Evolutionary conservation across 73 alveolate species (phyloP).

Genomic region (Blepharisma japonicum): DNA sequence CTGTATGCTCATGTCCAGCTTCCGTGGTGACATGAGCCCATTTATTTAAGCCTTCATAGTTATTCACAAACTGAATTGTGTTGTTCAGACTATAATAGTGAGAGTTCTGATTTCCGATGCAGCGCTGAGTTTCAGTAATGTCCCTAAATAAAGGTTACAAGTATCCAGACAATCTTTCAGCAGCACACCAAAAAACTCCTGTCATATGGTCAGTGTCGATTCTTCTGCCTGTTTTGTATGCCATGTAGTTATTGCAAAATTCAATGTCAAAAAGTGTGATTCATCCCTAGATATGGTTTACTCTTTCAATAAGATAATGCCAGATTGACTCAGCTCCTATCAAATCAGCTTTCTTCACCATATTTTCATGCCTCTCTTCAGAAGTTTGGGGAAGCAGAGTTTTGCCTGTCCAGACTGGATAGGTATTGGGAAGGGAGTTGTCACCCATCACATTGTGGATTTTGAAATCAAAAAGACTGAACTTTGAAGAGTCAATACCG

Average conservation of each 20-base stretch:
- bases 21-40: slow-evolving; percentile 10
- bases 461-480: slow-evolving; percentile 13
- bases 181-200: slow-evolving; percentile 4
- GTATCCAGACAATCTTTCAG: background rate
- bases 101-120: slow-evolving; percentile 8
- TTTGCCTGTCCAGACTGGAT: slow-evolving; percentile 11
- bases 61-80: background rate
- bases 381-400: background rate
- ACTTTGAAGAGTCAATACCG: background rate
- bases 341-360: background rate
- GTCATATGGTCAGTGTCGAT: slow-evolving; percentile 6
- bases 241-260: background rate
- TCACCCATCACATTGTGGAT: slow-evolving; percentile 20
- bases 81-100: background rate
- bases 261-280: slow-evolving; percentile 25
- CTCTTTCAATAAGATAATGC: background rate
- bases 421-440: slow-evolving; percentile 9
- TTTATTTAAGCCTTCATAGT: background rate
- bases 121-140: slow-evolving; percentile 5
- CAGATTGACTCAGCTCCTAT: background rate
- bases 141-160: background rate
- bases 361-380: background rate
- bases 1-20: slow-evolving; percentile 24
- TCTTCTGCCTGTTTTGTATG: slow-evolving; percentile 2
- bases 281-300: background rate